Percentiles rank a stretch among this genome's conserved stretches.
phyloP scores from a whole-genome alignment of 1,284 basidiomycete genomes.

The Sutorius eximius region DNA sequence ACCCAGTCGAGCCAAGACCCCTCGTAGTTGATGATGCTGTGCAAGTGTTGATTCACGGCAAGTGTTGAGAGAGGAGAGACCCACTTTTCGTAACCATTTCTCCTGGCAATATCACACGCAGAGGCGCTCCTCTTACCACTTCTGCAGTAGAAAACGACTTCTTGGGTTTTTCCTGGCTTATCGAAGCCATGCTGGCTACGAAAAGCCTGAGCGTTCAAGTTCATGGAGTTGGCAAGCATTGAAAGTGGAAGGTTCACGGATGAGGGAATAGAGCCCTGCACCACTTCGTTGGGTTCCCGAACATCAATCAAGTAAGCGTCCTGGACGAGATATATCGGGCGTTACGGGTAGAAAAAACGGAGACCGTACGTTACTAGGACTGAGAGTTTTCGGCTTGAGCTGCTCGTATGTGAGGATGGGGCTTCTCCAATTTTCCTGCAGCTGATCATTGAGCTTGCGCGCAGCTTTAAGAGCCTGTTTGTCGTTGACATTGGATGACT shows the following conservation, averaged over 20 bases:
- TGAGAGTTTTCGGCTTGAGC: slow-evolving; percentile 79
- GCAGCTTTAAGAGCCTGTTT: slow-evolving; percentile 39
- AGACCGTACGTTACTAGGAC: slow-evolving; percentile 73
- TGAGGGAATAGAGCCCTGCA: slow-evolving; percentile 93
- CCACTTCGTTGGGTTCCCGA: slow-evolving; percentile 90
- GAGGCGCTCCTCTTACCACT: slow-evolving; percentile 84
- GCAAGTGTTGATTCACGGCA: not conserved
- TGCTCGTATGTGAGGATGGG: slow-evolving; percentile 78
- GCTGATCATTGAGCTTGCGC: slow-evolving; percentile 44
- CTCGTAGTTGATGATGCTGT: slow-evolving; percentile 80
- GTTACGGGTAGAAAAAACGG: not conserved
- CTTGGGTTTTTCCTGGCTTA: slow-evolving; percentile 77
- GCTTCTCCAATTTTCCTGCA: slow-evolving; percentile 69
- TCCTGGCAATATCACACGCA: slow-evolving; percentile 82
- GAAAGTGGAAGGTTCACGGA: slow-evolving; percentile 93
- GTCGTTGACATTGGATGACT: slow-evolving; percentile 30
- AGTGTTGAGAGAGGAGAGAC: slow-evolving; percentile 26
- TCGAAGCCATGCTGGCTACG: slow-evolving; percentile 77
- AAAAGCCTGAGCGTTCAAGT: slow-evolving; percentile 62
- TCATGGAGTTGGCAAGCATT: slow-evolving; percentile 69
- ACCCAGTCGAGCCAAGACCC: slow-evolving; percentile 96
- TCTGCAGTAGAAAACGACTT: slow-evolving; percentile 93
- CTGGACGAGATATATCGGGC: slow-evolving; percentile 40
- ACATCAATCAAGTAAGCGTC: slow-evolving; percentile 88
- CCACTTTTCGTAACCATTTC: slow-evolving; percentile 85